Base-by-base conservation (phyloP, 208 protist genomes). In the Trypanosoma boissoni region DNA sequence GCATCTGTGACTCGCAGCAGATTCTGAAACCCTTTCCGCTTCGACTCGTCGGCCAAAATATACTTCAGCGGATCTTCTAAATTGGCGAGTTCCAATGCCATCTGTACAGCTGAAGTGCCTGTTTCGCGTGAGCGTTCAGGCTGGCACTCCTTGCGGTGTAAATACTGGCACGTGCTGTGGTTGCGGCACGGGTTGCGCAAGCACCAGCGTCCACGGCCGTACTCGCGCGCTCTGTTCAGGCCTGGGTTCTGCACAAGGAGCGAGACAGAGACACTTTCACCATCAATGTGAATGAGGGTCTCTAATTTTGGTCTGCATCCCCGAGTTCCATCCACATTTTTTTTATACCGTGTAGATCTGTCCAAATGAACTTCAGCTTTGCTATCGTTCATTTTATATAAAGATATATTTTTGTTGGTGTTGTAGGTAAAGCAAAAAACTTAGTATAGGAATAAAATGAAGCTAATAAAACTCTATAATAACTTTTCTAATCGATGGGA, bases 221-320 rank as follows among this genome's bases (percentile, higher is more conserved):
- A n/a, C 7, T 54, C 8, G 21, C n/a, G 48, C 6, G 48, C 10
- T n/a, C 48, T 9, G 8, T 54, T 8, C 8, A 54, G 48, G 7
- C 48, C 48, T 8, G 10, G 21, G 31, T 54, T 54, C 24, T 54
- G 20, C 21, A 34, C 24, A 54, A 54, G 14, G 7, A 54, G 48
- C 8, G 48, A n/a, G 24, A n/a, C 48, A n/a, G 48, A 24, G 14
- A 54, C 48, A 8, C 6, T 34, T n/a, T 54, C 48, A 18, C 26
- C 48, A n/a, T 26, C 48, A 49, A 49, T 20, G 18, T 20, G 44
- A 20, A 49, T 49, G n/a, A 49, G 14, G 44, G 10, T 20, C 12
- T n/a, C n/a, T n/a, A n/a, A n/a, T n/a, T n/a, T n/a, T n/a, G n/a
- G n/a, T n/a, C n/a, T n/a, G n/a, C n/a, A n/a, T n/a, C n/a, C n/a